Percentiles rank a stretch among this genome's conserved stretches.
These are phyloP conservation scores for Aspergillus felis DNA, from an alignment of 2,329 filamentous ascomycete species.

Conservation along the genomic window DNA sequence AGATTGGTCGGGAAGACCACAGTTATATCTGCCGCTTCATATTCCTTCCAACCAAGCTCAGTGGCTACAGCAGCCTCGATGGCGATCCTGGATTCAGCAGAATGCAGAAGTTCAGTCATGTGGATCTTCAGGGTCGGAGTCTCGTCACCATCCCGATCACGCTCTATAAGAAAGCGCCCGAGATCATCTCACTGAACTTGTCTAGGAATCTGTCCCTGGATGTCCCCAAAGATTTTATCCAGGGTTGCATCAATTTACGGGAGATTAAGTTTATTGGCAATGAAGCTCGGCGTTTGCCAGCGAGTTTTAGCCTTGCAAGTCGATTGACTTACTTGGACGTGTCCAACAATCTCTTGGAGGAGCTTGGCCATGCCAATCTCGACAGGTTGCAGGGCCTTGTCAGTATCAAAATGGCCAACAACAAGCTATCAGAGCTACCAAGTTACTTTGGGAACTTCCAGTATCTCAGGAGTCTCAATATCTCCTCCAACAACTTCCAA, in stretches of 20 bases:
- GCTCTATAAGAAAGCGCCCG: constrained; percentile 82
- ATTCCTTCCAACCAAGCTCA: constrained; percentile 85
- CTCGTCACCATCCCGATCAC: constrained; percentile 92
- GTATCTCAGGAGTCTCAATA: constrained; percentile 74
- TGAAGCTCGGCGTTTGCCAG: constrained; percentile 79
- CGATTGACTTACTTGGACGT: constrained; percentile 86
- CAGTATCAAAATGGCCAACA: constrained; percentile 91
- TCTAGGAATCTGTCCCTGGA: constrained; percentile 90
- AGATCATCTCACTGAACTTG: constrained; percentile 92
- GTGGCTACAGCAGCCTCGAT: constrained; percentile 68
- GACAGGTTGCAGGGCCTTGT: constrained; percentile 70
- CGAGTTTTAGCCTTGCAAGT: constrained; percentile 75
- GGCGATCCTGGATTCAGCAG: constrained; percentile 75
- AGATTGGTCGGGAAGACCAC: constrained; percentile 93
- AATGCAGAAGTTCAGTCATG: constrained; percentile 86
- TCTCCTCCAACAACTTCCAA: constrained; percentile 89
- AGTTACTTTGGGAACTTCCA: constrained; percentile 78
- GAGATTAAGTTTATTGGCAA: constrained; percentile 97
- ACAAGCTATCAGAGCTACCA: constrained; percentile 75
- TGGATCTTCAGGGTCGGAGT: constrained; percentile 85
- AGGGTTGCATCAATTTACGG: constrained; percentile 82
- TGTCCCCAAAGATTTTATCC: constrained; percentile 92
- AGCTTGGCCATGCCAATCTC: constrained; percentile 80
- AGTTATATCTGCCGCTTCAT: constrained; percentile 95
- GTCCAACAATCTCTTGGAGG: constrained; percentile 88